phyloP scores from a whole-genome alignment of 495 filamentous ascomycete species.

The Clohesyomyces aquaticus region DNA sequence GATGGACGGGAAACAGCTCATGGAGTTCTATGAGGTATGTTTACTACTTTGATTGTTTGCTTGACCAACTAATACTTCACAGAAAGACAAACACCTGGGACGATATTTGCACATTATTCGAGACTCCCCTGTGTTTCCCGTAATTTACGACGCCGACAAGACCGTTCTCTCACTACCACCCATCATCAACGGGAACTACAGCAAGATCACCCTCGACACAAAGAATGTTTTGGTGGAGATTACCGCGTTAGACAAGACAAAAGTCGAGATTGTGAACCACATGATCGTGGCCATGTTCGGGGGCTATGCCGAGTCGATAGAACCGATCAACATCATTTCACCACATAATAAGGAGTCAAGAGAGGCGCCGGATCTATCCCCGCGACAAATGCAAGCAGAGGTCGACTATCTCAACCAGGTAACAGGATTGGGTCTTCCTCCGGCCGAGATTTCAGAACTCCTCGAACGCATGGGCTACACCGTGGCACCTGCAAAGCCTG shows the following conservation, averaged over 20 bases:
- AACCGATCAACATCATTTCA: conserved; percentile 89
- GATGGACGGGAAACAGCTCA: conserved; percentile 86
- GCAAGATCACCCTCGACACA: conserved; percentile 89
- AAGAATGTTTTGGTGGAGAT: conserved; percentile 96
- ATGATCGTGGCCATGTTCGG: conserved; percentile 98
- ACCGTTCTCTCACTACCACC: conserved; percentile 92
- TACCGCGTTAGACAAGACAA: conserved; percentile 95
- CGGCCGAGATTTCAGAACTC: conserved; percentile 71
- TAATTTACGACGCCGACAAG: conserved; percentile 87
- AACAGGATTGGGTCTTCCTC: conserved; percentile 75
- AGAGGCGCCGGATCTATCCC: conserved; percentile 75
- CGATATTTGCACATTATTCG: conserved; percentile 89
- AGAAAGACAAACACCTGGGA: conserved; percentile 82
- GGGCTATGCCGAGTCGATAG: conserved; percentile 83
- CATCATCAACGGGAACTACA: conserved; percentile 96
- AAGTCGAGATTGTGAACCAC: conserved; percentile 92
- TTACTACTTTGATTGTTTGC: background rate
- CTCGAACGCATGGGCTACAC: conserved; percentile 84
- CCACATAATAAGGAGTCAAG: conserved; percentile 85
- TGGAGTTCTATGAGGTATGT: conserved; percentile 85
- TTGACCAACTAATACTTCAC: conserved; percentile 15
- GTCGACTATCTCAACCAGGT: conserved; percentile 91
- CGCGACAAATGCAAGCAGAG: conserved; percentile 76
- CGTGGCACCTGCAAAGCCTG: conserved; percentile 69
- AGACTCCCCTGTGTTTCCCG: conserved; percentile 93